Evolutionary conservation across 2,329 filamentous ascomycete species (phyloP).

Genomic region (Talaromyces sp.): DNA sequence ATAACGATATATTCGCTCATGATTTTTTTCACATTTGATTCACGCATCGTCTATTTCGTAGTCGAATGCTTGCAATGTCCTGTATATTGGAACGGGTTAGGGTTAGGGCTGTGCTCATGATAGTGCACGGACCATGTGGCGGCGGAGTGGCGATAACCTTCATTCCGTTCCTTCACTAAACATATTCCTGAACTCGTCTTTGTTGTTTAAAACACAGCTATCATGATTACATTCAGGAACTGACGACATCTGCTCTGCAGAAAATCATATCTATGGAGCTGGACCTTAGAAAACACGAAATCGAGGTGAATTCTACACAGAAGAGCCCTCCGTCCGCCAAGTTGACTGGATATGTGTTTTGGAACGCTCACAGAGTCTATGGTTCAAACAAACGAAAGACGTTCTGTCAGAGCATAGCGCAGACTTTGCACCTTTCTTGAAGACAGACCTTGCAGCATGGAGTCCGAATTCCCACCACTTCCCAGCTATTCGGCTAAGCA

Average conservation of each 20-base stretch:
- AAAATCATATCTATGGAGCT: background rate
- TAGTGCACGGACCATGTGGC: slow-evolving; percentile 15
- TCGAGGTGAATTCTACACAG: background rate
- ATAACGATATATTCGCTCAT: too few species aligned
- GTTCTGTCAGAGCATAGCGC: too few species aligned
- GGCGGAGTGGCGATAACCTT: slow-evolving; percentile 2
- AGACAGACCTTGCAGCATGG: slow-evolving; percentile 21
- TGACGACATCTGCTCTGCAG: too few species aligned
- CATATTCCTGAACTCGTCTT: too few species aligned
- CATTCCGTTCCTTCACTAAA: background rate
- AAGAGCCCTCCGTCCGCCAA: background rate
- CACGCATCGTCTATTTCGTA: background rate
- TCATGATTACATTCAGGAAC: too few species aligned
- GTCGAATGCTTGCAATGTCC: background rate
- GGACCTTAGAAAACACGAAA: background rate
- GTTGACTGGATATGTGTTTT: background rate
- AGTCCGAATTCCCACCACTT: slow-evolving; percentile 26
- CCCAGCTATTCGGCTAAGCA: slow-evolving; percentile 11
- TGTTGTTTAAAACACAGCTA: background rate
- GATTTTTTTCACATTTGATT: too few species aligned
- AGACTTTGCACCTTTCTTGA: too few species aligned
- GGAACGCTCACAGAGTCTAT: background rate
- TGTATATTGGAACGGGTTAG: background rate
- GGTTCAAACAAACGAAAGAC: too few species aligned
- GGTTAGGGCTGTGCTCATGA: background rate